Evolutionary conservation across 2,329 filamentous ascomycete genomes (phyloP).

Genomic region (Aspergillus fumigatus): DNA sequence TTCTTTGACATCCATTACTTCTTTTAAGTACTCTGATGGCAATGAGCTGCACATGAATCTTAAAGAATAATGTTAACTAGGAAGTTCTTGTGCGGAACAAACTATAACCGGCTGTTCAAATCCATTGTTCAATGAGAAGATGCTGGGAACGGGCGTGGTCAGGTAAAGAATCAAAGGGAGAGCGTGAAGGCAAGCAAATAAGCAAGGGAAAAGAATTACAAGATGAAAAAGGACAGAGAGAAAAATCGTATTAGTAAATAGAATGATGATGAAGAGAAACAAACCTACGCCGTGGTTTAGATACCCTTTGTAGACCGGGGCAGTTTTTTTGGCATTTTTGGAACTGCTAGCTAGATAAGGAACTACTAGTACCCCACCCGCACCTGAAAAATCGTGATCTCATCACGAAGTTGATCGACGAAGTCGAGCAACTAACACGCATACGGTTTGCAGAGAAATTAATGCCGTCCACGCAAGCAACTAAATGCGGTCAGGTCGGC

Average conservation of each 20-base stretch:
- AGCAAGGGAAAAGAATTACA: background rate
- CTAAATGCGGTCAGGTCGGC: background rate
- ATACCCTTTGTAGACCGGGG: background rate
- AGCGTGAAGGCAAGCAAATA: background rate
- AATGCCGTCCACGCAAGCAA: background rate
- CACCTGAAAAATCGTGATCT: background rate
- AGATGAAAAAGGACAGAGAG: background rate
- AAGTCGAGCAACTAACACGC: background rate
- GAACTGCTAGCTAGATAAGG: background rate
- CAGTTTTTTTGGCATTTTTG: background rate
- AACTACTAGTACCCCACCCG: background rate
- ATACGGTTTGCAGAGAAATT: background rate
- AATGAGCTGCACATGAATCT: background rate
- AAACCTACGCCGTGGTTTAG: background rate
- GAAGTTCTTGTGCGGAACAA: background rate
- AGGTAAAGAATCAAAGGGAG: background rate
- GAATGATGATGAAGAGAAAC: background rate
- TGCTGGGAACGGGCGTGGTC: background rate
- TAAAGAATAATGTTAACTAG: background rate
- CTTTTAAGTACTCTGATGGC: background rate
- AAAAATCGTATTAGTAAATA: background rate
- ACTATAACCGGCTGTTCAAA: background rate
- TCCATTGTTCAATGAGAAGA: background rate
- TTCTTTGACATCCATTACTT: constrained; percentile 27
- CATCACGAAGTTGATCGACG: background rate